Evolutionary conservation across 345 rosid genomes (phyloP).

Genomic region (Alliaria petiolata): DNA sequence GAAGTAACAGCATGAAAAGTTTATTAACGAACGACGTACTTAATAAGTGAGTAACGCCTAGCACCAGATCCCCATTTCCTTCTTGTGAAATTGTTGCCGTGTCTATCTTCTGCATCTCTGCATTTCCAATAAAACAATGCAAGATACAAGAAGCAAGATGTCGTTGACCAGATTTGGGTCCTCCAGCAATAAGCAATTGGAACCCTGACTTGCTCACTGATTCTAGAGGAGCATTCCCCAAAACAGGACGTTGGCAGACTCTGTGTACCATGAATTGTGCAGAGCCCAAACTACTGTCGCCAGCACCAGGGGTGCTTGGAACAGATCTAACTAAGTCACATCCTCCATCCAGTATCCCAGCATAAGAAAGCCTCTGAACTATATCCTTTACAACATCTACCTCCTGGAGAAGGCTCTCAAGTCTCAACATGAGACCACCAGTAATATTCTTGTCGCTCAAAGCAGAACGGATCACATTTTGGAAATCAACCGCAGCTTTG

Average conservation of each 20-base stretch:
- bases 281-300: conserved; percentile 28
- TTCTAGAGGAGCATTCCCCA: conserved; percentile 35
- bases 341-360: conserved; percentile 59
- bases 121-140: conserved; percentile 74
- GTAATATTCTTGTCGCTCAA: conserved; percentile 46
- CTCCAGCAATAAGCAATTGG: conserved; percentile 75
- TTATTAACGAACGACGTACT: conserved; percentile 47
- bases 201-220: conserved; percentile 58
- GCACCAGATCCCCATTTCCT: conserved; percentile 85
- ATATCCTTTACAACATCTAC: conserved; percentile 53
- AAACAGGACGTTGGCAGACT: conserved; percentile 26
- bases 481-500: conserved; percentile 54
- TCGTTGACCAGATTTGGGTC: conserved; percentile 82
- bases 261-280: conserved; percentile 33
- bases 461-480: conserved; percentile 55
- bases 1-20: neutral
- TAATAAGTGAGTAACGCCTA: conserved; percentile 72
- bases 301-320: conserved; percentile 38
- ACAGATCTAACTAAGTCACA: conserved; percentile 37
- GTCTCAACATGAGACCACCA: conserved; percentile 68
- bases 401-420: conserved; percentile 59
- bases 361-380: conserved; percentile 50
- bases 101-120: conserved; percentile 87
- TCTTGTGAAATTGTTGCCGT: conserved; percentile 88
- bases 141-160: conserved; percentile 92